Base-by-base conservation (phyloP, 306 rosid species). In the Fagus sylvatica region DNA sequence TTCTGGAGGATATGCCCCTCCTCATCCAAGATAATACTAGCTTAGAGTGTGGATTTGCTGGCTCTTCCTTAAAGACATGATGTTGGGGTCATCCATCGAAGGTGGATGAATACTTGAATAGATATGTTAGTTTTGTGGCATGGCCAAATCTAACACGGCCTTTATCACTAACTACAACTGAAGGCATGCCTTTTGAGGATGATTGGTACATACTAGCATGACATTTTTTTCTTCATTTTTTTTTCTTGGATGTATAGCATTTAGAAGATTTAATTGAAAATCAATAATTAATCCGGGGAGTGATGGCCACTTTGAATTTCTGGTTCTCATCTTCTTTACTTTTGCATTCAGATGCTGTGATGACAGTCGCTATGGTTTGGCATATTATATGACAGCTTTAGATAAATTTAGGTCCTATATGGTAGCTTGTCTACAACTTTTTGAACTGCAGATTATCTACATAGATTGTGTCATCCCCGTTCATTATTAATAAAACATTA, bases 21-120 rank as follows among this genome's bases (percentile, higher is more conserved):
- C 77, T 17, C 71, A 42, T 69, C 88, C 80, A 15, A 72, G 86
- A 59, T 78, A 76, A 76, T 55, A 57, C 72, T 70, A 76, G 82
- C 53, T 59, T 66, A 68, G 28, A 59, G 1, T 34, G 46, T 16
- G 9, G 79, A 37, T 80, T 62, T 51, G 42, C 71, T 41, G 60
- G 65, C 67, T 72, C n/a, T 79, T 30, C 53, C 42, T 56, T 53
- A 34, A 8, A 37, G 66, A 30, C 51, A 10, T 46, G 51, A 46
- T 46, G 51, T 34, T 34, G 13, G 41, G 36, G 11, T 3, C 36
- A 34, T 62, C 36, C 10, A 4, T 62, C 13, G 13, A 62, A 62
- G 42, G 41, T 36, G 67, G 4, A 30, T 1, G 15, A 62, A 22
- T 22, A 22, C 28, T 22, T 22, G 28, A 22, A n/a, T 36, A 4